phyloP scores from a whole-genome alignment of 805 yeast genomes.

The baker's yeast (Saccharomyces cerevisiae) region DNA sequence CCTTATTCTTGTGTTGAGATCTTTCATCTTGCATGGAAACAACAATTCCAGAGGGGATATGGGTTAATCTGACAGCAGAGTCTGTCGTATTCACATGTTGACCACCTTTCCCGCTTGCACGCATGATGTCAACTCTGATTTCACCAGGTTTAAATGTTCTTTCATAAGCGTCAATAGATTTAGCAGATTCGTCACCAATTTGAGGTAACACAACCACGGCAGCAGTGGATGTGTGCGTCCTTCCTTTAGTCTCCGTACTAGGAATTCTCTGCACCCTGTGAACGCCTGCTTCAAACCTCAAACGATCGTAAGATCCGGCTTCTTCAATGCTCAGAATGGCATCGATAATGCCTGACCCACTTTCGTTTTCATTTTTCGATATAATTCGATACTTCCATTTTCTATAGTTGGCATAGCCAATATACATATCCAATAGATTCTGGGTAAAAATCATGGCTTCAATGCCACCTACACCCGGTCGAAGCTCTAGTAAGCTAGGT shows the following conservation, averaged over 20 bases:
- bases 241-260: conserved; percentile 84
- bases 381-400: conserved; percentile 62
- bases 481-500: conserved; percentile 71
- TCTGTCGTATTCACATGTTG: conserved; percentile 97
- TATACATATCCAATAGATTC: conserved; percentile 76
- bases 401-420: conserved; percentile 53
- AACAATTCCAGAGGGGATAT: conserved; percentile 80
- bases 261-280: conserved; percentile 95
- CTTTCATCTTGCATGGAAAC: conserved; percentile 92
- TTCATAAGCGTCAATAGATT: conserved; percentile 44
- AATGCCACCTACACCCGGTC: conserved; percentile 95
- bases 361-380: conserved; percentile 46
- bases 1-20: conserved; percentile 90
- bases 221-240: conserved; percentile 92
- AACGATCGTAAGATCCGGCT: conserved; percentile 64
- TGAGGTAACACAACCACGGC: conserved; percentile 92
- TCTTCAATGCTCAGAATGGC: conserved; percentile 69
- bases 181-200: conserved; percentile 48
- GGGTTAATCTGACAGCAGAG: conserved; percentile 90
- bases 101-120: conserved; percentile 96
- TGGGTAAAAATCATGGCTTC: conserved; percentile 85
- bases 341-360: conserved; percentile 62
- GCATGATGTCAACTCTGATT: conserved; percentile 89
- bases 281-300: conserved; percentile 87
- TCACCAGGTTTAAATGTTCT: conserved; percentile 78